Evolutionary conservation across 2,329 filamentous ascomycete species (phyloP), one percentile per base, ranked within the genome.

Genomic region (Dichotomopilus funicola): DNA sequence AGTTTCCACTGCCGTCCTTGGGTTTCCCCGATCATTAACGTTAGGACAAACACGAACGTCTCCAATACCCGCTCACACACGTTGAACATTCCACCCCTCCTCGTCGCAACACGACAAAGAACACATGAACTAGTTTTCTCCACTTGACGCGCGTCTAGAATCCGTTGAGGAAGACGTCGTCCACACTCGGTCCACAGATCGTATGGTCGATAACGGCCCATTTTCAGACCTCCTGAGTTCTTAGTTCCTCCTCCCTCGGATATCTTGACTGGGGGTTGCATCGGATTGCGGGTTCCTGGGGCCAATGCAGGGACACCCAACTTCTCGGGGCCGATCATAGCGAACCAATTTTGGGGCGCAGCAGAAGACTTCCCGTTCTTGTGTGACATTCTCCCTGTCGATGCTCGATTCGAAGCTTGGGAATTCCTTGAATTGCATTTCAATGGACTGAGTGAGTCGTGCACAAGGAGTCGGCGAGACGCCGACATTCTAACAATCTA

Each of bases 331-430:
- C 51, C 46, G 34, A 46, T 42, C 46, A 35, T 41, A 53, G 51
- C 53, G 51, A 56, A 58, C 56, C 56, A 48, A 49, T 51, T 47
- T 31, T 40, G 59, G 53, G 56, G 59, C 59, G 55, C 58, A 60
- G 58, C 56, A 45, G 37, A 27, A 27, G 19, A 27, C 19, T 27
- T 27, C 19, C 19, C 19, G 19, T 27, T 27, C 19, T 27, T 27
- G 19, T 27, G 19, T 27, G 19, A 27, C 52, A 49, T 56, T 36
- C 48, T 38, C 44, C 40, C 40, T 42, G 11, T 12, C 40, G 40
- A n/a, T 42, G 6, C 10, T n/a, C 40, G 40, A n/a, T 6, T 11
- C 6, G 40, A 53, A 27, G 19, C 19, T 27, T 27, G 19, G 19
- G 19, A 27, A 27, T 27, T 27, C 19, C 19, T 27, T 27, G 19